These are phyloP conservation scores for Fusarium sp. DNA, from an alignment of 2,329 filamentous ascomycete species.

Conservation along the genomic window DNA sequence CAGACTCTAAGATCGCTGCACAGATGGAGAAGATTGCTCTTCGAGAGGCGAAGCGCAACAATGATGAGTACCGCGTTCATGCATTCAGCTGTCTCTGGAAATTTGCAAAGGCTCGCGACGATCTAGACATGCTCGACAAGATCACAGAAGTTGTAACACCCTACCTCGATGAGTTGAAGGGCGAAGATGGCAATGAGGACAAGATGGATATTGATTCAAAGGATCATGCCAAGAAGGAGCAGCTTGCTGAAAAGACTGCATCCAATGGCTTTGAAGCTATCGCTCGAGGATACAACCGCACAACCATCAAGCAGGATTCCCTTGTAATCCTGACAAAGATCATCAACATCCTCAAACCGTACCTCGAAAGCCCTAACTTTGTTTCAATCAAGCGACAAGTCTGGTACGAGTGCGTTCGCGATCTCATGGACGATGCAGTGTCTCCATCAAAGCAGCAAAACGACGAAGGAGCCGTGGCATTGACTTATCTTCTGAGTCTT, in stretches of 20 bases:
- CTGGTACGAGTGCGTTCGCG: constrained; percentile 64
- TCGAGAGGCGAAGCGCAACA: constrained; percentile 92
- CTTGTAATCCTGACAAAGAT: constrained; percentile 55
- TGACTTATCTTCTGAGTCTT: constrained; percentile 60
- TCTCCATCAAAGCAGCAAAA: constrained; percentile 36
- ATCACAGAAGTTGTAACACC: constrained; percentile 73
- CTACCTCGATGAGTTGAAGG: constrained; percentile 68
- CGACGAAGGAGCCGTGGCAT: constrained; percentile 37
- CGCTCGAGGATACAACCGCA: constrained; percentile 61
- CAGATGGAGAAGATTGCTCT: constrained; percentile 83
- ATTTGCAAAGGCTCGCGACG: constrained; percentile 74
- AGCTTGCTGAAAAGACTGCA: constrained; percentile 57
- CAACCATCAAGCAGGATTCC: constrained; percentile 53
- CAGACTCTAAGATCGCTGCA: constrained; percentile 64
- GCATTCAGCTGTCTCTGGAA: constrained; percentile 79
- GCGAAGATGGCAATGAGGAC: constrained; percentile 69
- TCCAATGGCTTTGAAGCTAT: constrained; percentile 64
- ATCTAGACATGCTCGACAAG: constrained; percentile 76
- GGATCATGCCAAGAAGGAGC: constrained; percentile 49
- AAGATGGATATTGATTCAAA: constrained; percentile 76
- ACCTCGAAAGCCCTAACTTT: constrained; percentile 54
- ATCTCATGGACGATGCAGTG: constrained; percentile 59
- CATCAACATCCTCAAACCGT: constrained; percentile 55
- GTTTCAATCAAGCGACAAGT: constrained; percentile 59
- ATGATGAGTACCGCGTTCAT: constrained; percentile 82